Percentiles rank a stretch among this genome's conserved stretches.
These are phyloP conservation scores for Hydnomerulius pinastri DNA, from an alignment of 768 basidiomycete species.

Conservation along the genomic window DNA sequence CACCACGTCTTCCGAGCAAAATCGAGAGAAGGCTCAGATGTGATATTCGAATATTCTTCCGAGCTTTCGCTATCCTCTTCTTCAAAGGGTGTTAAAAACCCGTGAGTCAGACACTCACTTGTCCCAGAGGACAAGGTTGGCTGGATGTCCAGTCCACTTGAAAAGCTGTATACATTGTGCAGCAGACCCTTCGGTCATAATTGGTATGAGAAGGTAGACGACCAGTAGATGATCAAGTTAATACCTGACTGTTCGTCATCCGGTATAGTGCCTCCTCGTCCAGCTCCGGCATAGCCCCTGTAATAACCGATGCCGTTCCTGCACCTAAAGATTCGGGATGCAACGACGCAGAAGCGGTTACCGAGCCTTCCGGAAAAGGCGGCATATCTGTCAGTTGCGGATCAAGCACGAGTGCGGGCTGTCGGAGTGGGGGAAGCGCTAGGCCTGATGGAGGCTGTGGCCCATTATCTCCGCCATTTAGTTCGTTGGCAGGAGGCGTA, in stretches of 20 bases:
- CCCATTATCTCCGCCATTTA: background rate
- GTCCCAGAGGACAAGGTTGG: background rate
- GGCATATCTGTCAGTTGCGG: slow-evolving; percentile 24
- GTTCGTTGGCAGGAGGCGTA: slow-evolving; percentile 4
- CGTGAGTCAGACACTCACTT: background rate
- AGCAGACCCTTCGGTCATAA: slow-evolving; percentile 27
- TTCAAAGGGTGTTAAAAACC: slow-evolving; percentile 13
- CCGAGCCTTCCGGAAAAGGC: slow-evolving; percentile 13
- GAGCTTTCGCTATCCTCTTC: slow-evolving; percentile 13
- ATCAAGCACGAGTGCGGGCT: slow-evolving; percentile 22
- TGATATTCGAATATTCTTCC: slow-evolving; percentile 31
- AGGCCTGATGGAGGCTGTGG: background rate
- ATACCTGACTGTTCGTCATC: slow-evolving; percentile 32
- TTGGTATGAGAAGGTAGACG: slow-evolving; percentile 25
- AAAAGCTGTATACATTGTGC: slow-evolving; percentile 3
- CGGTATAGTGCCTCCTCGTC: slow-evolving; percentile 11
- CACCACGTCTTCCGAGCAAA: slow-evolving; percentile 79
- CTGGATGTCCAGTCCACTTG: slow-evolving; percentile 6
- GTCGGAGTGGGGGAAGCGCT: slow-evolving; percentile 3
- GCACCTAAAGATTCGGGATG: slow-evolving; percentile 3
- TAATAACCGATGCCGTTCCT: slow-evolving; percentile 7
- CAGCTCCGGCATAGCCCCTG: slow-evolving; percentile 10
- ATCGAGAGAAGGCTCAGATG: slow-evolving; percentile 59
- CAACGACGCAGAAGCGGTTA: background rate
- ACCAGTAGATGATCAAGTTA: slow-evolving; percentile 22